Base-by-base conservation (phyloP, 1,284 basidiomycete genomes). In the Papiliotrema laurentii region DNA sequence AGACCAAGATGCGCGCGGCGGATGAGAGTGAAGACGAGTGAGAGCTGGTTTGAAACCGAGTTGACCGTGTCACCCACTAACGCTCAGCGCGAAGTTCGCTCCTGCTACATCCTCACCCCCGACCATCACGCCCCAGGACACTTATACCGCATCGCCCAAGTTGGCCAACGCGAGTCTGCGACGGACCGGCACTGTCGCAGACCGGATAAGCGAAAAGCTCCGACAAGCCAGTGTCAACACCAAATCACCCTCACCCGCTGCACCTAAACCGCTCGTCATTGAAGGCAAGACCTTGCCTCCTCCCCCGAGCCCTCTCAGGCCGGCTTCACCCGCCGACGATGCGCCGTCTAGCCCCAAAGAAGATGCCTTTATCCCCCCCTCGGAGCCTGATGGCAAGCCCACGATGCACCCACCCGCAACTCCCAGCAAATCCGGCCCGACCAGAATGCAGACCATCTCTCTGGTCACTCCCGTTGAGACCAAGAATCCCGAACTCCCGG, bases 1-100 rank as follows among this genome's bases (percentile, higher is more conserved):
- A 87, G n/a, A 73, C 77, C 27, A 92, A 90, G 72, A 83, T 81
- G 0, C 81, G 87, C 45, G 79, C 80, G 31, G 89, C 89, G 3
- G 89, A 93, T 58, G 89, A 93, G 66, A 84, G 85, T 25, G 89
- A 90, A 65, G 89, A 93, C 68, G 89, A 92, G 89, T 92, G 72
- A 65, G 86, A 76, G 3, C 4, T 22, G 5, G 5, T 21, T 22
- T 37, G n/a, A n/a, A n/a, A n/a, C 28, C 18, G 3, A 3, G 24
- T 27, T 30, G 2, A 11, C 34, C 11, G 24, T 41, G 21, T 45
- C 27, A 33, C 49, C 37, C 46, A 21, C 18, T 39, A 36, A 35
- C 2, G 19, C 10, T n/a, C 51, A 87, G 89, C 68, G 86, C 81
- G 41, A 88, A 87, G 64, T 92, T 92, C 62, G 87, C 88, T 4